Percentiles rank a stretch among this genome's conserved stretches.
Conservation (phyloP, 2,329 filamentous ascomycete species). For the Ascochyta clinopodiicola region DNA sequence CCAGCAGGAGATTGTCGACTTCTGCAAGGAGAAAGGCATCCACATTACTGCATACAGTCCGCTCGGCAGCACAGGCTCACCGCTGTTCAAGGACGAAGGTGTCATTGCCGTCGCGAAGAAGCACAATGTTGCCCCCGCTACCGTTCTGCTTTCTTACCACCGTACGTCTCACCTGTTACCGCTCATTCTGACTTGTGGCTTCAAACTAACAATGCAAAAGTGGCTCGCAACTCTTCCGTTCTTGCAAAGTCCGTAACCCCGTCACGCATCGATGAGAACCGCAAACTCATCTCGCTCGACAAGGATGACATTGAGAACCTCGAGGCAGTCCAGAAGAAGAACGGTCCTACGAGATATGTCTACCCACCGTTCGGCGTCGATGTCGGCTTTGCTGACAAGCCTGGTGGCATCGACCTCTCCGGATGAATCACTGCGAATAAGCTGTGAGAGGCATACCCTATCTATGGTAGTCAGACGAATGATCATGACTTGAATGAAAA, state of each 20-base stretch:
- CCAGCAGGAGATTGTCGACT: constrained; percentile 74
- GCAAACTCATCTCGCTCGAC: constrained; percentile 70
- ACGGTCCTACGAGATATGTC: constrained; percentile 56
- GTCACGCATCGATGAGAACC: constrained; percentile 73
- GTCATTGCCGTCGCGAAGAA: constrained; percentile 59
- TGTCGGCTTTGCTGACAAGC: constrained; percentile 58
- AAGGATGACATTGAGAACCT: constrained; percentile 65
- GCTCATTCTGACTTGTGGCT: constrained; percentile 2
- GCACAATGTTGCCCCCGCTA: constrained; percentile 57
- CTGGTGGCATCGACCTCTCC: constrained; percentile 44
- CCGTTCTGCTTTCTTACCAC: constrained; percentile 75
- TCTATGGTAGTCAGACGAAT: constrained; percentile 10
- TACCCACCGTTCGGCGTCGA: constrained; percentile 59
- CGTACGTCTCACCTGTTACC: constrained; percentile 55
- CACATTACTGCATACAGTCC: constrained; percentile 73
- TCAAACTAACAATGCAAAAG: constrained; percentile 48
- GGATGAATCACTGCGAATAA: constrained; percentile 30
- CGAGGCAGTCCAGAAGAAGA: constrained; percentile 54
- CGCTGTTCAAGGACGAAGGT: constrained; percentile 56
- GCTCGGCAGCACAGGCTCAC: constrained; percentile 57
- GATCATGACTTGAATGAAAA: constrained; percentile 1
- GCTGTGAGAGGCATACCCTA: constrained; percentile 17
- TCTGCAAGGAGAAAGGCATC: constrained; percentile 72
- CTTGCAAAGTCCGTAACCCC: constrained; percentile 76
- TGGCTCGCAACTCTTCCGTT: constrained; percentile 72